Percentiles rank a stretch among this genome's conserved stretches.
phyloP scores from a whole-genome alignment of 2,329 filamentous ascomycete genomes.

The Diaporthe sp. region DNA sequence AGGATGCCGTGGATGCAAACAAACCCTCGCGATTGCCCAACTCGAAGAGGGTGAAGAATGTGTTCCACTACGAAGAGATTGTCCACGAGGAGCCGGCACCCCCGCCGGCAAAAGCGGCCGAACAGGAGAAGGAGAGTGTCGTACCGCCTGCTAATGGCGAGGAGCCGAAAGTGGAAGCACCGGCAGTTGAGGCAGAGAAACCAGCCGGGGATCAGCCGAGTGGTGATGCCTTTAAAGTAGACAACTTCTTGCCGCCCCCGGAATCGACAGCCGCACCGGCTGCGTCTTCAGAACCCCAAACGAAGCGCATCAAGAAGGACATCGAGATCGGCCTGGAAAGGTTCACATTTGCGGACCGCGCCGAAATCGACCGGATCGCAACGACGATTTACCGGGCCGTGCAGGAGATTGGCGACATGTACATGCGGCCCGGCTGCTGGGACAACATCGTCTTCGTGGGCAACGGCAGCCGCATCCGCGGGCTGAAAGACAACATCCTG shows the following conservation, averaged over 20 bases:
- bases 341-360: constrained; percentile 77
- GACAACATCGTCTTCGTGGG: constrained; percentile 93
- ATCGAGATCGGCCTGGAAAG: constrained; percentile 85
- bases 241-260: constrained; percentile 44
- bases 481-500: constrained; percentile 91
- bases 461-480: constrained; percentile 80
- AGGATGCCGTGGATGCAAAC: constrained; percentile 66
- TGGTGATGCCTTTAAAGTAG: constrained; percentile 40
- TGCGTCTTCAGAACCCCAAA: constrained; percentile 58
- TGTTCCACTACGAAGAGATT: constrained; percentile 81
- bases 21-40: constrained; percentile 77
- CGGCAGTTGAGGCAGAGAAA: constrained; percentile 39
- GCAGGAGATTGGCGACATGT: constrained; percentile 85
- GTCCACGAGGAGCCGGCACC: constrained; percentile 67
- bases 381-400: constrained; percentile 87
- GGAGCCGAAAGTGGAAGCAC: constrained; percentile 41
- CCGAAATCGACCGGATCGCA: constrained; percentile 86
- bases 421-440: constrained; percentile 90
- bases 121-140: constrained; percentile 9
- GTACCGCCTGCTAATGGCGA: constrained; percentile 37
- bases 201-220: constrained; percentile 34
- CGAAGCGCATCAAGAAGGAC: constrained; percentile 73
- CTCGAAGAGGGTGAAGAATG: constrained; percentile 76
- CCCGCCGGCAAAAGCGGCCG: constrained; percentile 48
- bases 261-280: constrained; percentile 43